Conservation (phyloP, 805 yeast species). For the Millerozyma miso region DNA sequence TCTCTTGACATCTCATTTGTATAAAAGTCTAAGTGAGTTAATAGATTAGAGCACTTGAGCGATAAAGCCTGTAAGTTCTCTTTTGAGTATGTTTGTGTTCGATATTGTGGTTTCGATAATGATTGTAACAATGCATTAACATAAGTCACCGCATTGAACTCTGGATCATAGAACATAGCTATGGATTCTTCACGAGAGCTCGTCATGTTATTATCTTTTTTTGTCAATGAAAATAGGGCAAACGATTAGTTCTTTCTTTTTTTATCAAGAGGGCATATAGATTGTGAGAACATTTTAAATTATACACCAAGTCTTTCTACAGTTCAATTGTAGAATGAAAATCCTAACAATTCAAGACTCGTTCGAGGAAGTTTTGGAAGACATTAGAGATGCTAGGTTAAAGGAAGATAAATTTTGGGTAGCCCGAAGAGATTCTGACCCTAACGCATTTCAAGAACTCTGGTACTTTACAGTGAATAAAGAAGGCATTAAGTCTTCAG, state of each 20-base stretch:
- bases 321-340: constrained; percentile 10
- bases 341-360: constrained; percentile 40
- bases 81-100: constrained; percentile 13
- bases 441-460: constrained; percentile 11
- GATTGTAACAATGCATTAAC: constrained; percentile 57
- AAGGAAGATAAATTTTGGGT: constrained; percentile 41
- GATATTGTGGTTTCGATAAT: constrained; percentile 15
- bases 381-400: constrained; percentile 21
- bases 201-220: neutral
- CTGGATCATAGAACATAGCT: constrained; percentile 64
- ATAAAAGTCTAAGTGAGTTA: constrained; percentile 59
- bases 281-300: too few relatives aligned
- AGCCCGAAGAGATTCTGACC: constrained; percentile 22
- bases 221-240: too few relatives aligned
- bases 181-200: constrained; percentile 35
- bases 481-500: neutral
- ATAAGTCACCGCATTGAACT: constrained; percentile 60
- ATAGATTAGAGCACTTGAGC: constrained; percentile 45
- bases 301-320: too few relatives aligned
- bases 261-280: too few relatives aligned
- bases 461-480: constrained; percentile 1
- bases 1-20: constrained; percentile 51
- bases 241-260: too few relatives aligned
- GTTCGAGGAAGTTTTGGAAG: constrained; percentile 41
- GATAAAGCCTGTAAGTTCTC: constrained; percentile 39